These are phyloP conservation scores for Gossypium turneri DNA, from an alignment of 345 rosid genomes.

Conservation along the genomic window DNA sequence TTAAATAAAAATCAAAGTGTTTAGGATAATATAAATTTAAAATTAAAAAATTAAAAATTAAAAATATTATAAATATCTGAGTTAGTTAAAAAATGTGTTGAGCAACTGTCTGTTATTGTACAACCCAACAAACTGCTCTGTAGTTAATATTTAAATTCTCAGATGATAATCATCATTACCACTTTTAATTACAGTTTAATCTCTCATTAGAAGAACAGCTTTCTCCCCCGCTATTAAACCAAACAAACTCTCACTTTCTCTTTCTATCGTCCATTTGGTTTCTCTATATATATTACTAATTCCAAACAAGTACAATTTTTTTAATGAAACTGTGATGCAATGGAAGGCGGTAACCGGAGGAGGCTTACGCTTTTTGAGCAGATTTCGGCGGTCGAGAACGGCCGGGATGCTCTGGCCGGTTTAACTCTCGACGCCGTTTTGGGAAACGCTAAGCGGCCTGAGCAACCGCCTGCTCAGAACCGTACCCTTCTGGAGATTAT, in stretches of 20 bases:
- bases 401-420: conserved; percentile 26
- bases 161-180: not conserved
- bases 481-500: conserved; percentile 27
- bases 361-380: conserved; percentile 30
- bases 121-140: not conserved
- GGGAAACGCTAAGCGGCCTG: not conserved
- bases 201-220: not conserved
- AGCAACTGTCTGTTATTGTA: too few relatives aligned
- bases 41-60: too few relatives aligned
- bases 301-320: not conserved
- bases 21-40: too few relatives aligned
- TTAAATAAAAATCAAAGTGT: too few relatives aligned
- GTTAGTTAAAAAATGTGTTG: too few relatives aligned
- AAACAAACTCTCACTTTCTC: conserved; percentile 8
- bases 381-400: conserved; percentile 46
- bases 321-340: not conserved
- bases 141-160: not conserved
- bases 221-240: not conserved
- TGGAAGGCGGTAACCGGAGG: conserved; percentile 29
- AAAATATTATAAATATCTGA: too few relatives aligned
- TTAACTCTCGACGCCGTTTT: conserved; percentile 23
- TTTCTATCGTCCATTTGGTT: not conserved
- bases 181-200: not conserved
- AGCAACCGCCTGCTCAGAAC: not conserved
- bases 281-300: not conserved